phyloP scores from a whole-genome alignment of 2,329 filamentous ascomycete species.

The Apiospora aurea region DNA sequence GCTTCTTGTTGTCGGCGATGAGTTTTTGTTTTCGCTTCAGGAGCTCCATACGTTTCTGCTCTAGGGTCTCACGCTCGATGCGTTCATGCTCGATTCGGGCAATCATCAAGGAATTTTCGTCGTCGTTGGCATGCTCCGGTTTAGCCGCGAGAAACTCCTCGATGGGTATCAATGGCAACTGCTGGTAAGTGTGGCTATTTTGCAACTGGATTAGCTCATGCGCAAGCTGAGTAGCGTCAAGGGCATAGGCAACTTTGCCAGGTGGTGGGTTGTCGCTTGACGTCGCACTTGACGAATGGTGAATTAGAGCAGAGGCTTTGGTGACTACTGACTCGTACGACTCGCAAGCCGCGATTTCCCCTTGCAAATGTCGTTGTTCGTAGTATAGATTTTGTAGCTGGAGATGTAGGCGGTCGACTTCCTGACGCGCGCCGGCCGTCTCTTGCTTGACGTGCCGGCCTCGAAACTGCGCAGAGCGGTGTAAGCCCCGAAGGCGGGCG shows the following conservation, averaged over 20 bases:
- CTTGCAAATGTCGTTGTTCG: constrained; percentile 88
- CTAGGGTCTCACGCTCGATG: constrained; percentile 81
- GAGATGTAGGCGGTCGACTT: constrained; percentile 90
- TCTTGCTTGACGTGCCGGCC: constrained; percentile 85
- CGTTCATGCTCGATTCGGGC: constrained; percentile 92
- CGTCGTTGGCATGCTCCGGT: constrained; percentile 75
- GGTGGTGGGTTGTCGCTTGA: constrained; percentile 14
- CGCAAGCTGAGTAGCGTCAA: constrained; percentile 27
- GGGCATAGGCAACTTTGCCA: not conserved
- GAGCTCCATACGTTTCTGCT: constrained; percentile 81
- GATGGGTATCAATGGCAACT: constrained; percentile 82
- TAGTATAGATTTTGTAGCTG: constrained; percentile 97
- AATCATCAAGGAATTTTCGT: constrained; percentile 85
- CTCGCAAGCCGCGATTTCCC: constrained; percentile 90
- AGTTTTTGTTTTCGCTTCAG: constrained; percentile 71
- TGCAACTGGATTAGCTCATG: constrained; percentile 34
- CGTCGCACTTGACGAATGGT: constrained; percentile 8
- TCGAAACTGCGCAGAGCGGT: constrained; percentile 80
- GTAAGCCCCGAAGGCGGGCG: constrained; percentile 80
- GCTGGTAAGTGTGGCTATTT: constrained; percentile 81
- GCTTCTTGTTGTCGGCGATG: constrained; percentile 80
- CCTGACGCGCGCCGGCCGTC: constrained; percentile 86
- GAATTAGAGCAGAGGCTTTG: constrained; percentile 1
- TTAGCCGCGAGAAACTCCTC: constrained; percentile 81
- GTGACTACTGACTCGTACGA: constrained; percentile 78